Conservation (phyloP, 2,329 filamentous ascomycete species). For the Colletotrichum scovillei region DNA sequence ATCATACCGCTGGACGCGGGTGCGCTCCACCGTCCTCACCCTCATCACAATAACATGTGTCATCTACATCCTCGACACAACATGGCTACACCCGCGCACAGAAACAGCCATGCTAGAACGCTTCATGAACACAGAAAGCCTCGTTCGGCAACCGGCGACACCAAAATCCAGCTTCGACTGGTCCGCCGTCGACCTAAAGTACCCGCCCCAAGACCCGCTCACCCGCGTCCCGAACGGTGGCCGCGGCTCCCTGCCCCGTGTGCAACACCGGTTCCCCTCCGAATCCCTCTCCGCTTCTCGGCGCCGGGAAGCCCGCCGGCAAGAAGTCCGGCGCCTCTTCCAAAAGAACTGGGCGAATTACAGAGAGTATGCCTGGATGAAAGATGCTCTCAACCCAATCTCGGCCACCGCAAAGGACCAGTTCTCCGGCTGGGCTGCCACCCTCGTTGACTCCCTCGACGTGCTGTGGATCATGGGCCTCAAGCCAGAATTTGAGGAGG, state of each 20-base stretch:
- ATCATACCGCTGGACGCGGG: slow-evolving; percentile 26
- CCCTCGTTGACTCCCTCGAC: slow-evolving; percentile 59
- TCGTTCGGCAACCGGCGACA: slow-evolving; percentile 13
- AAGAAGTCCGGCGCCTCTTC: slow-evolving; percentile 48
- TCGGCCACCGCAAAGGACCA: slow-evolving; percentile 50
- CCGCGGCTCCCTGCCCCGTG: slow-evolving; percentile 42
- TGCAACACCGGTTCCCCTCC: slow-evolving; percentile 49
- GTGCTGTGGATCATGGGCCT: slow-evolving; percentile 67
- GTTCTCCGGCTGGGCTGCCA: slow-evolving; percentile 60
- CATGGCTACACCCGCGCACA: background rate
- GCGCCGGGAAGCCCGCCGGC: slow-evolving; percentile 46
- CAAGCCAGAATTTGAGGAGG: slow-evolving; percentile 61
- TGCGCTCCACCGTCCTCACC: slow-evolving; percentile 13
- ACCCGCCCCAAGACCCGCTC: slow-evolving; percentile 39
- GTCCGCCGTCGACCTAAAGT: slow-evolving; percentile 43
- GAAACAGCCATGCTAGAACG: slow-evolving; percentile 39
- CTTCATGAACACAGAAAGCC: slow-evolving; percentile 45
- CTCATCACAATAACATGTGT: background rate
- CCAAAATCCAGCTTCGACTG: slow-evolving; percentile 51
- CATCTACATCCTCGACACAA: slow-evolving; percentile 19
- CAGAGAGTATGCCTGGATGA: slow-evolving; percentile 57
- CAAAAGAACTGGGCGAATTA: slow-evolving; percentile 55
- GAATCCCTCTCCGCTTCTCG: slow-evolving; percentile 39
- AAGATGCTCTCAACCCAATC: slow-evolving; percentile 57
- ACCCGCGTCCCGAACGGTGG: slow-evolving; percentile 39